Base-by-base conservation (phyloP, 2,329 filamentous ascomycete genomes). In the Neonectria faginata region DNA sequence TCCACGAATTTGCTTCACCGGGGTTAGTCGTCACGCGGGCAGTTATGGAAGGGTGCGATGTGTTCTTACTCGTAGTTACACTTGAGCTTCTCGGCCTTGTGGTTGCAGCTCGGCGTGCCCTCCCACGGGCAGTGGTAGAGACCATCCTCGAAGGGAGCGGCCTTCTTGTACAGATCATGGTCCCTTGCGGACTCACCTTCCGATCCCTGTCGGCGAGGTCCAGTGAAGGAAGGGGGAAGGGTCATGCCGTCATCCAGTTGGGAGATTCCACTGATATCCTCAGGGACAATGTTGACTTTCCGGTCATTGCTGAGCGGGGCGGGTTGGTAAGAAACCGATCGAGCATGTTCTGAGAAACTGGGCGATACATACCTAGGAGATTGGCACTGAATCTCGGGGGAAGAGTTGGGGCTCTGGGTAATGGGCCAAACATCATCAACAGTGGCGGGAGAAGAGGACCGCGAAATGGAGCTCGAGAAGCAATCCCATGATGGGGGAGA, bases 31-130 rank as follows among this genome's bases (percentile, higher is more conserved):
- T 51, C 48, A 33, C 16, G 16, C 12, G 45, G 45, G 39, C 42
- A 18, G 48, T 20, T 5, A 6, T 14, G 5, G 6, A n/a, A 16
- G 3, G 22, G 3, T 14, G 25, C 22, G 25, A 82, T 10, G 1
- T 29, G n/a, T 41, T 54, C 93, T 88, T 91, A 97, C 94, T 97
- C 94, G 78, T 97, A 98, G 82, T 97, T 97, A 89, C 95, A 97
- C 88, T 97, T 97, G 73, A 98, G 92, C 84, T 97, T 96, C 76
- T 97, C 96, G 44, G 94, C 89, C 82, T 92, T 92, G 88, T 97
- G 95, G 79, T 88, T 92, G 87, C 95, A 98, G 75, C 78, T 84
- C 33, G 81, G 62, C 65, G 89, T 85, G 73, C 89, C 91, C 78
- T 91, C 89, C 85, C 91, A 96, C 6, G 95, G 95, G 85, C 95